Base-by-base conservation (phyloP, 495 filamentous ascomycete genomes). In the Astrocystis sublimbata region DNA sequence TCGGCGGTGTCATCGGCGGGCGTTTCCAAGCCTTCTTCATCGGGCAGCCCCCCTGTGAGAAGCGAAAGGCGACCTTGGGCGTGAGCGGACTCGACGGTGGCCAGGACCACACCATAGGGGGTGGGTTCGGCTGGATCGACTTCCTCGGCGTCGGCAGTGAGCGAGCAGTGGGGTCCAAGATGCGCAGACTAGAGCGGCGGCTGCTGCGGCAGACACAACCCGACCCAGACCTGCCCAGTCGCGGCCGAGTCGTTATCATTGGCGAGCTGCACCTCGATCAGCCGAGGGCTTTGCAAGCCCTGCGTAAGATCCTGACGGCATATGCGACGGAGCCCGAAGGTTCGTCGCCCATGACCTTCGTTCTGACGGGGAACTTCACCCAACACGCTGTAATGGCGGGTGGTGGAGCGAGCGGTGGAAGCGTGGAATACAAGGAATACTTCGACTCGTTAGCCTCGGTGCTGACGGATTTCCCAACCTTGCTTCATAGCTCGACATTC, bases 51-150 rank as follows among this genome's bases (percentile, higher is more conserved):
- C 92, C 93, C 0, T 92, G 90, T 62, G 94, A 99, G 75, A 87
- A 90, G 63, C 85, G 94, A 36, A 83, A 88, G 38, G 83, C 84
- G 23, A 92, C 89, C 3, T 79, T 96, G 15, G 93, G 94, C 28
- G 83, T 90, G 31, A 84, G 75, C 54, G 75, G 76, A 2, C 65
- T 72, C 30, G 84, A 80, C 36, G 82, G 79, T 35, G 80, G 72
- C 12, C 75, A 70, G 19, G 79, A 82, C 65, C 83, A 88, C 65
- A 87, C 85, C 17, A 85, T 88, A 61, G 89, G 89, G 19, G 87
- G 86, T 55, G 92, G 91, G 1, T 96, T 97, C 70, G 96, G 94
- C 10, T 98, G 96, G 91, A 89, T 96, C 8, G 96, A 99, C 69
- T 98, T 98, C 72, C 75, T 97, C 0, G 94, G 96, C 21, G 84